A percentile compares a stretch with the other conserved stretches of the same genome.
Evolutionary conservation across 305 asterid genomes (phyloP).

Genomic region (Fraxinus platypoda): DNA sequence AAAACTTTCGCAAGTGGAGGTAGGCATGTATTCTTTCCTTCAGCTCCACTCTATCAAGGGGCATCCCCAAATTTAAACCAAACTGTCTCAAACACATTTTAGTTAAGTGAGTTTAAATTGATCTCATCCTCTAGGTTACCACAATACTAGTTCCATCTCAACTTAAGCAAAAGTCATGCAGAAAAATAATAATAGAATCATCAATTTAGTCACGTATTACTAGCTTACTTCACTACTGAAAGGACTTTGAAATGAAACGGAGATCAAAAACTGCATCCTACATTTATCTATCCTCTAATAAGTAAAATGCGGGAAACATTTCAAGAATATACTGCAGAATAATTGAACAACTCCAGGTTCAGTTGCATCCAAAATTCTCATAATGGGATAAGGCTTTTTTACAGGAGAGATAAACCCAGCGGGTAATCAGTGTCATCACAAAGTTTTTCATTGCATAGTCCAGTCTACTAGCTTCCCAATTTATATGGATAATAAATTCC

Average conservation of each 20-base stretch:
- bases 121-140: background rate
- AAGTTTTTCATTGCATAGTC: background rate
- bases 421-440: background rate
- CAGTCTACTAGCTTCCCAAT: background rate
- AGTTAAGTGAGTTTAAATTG: background rate
- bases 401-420: background rate
- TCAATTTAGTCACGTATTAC: background rate
- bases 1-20: background rate
- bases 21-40: background rate
- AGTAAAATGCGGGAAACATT: background rate
- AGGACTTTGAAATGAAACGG: background rate
- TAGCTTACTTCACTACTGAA: background rate
- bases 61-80: background rate
- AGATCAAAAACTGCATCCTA: background rate
- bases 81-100: background rate
- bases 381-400: background rate
- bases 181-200: background rate
- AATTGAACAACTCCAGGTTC: background rate
- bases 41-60: background rate
- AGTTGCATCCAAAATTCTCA: background rate
- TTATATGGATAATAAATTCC: background rate
- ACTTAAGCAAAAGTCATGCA: background rate
- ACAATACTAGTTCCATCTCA: background rate
- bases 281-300: background rate
- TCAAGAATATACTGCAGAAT: background rate